Evolutionary conservation across 768 basidiomycete genomes (phyloP), one percentile per base, ranked within the genome.

Genomic region (Pholiota molesta): DNA sequence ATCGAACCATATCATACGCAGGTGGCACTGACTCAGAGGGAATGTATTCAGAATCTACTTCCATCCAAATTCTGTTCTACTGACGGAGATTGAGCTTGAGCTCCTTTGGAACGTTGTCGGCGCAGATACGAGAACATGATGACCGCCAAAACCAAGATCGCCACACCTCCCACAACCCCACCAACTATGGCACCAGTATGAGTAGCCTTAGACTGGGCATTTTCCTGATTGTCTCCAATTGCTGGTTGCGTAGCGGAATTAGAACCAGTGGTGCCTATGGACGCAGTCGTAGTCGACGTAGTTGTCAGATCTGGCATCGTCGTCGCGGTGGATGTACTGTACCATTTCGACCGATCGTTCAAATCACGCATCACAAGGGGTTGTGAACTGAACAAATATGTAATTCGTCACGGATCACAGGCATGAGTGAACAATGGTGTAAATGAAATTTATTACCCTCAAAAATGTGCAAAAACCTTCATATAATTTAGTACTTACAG

Each of bases 131-230:
- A 47, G 23, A 57, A 31, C 9, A 45, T 8, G 42, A 45, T 17
- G 26, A 19, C 26, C 10, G 44, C 14, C 14, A 57, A 28, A 10
- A 57, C 14, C 40, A 47, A 31, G n/a, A 57, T 16, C 17, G n/a
- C 14, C 28, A 57, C 16, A n/a, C 55, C 55, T 28, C 55, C 55
- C 40, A 57, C 26, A 31, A 47, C 42, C 17, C 62, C 62, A 10
- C 65, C 65, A 4, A 58, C 62, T 23, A 66, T 61, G 4, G 62
- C 59, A 0, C 62, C 65, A 28, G 58, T 31, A 9, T 62, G 59
- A 26, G 52, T 31, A 16, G 21, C 14, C n/a, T 44, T 60, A 17
- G 33, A 55, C 10, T 21, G 6, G 4, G 21, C 21, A 47, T 47
- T 47, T 26, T 21, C 45, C 19, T 47, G 45, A 47, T 21, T 47